phyloP scores from a whole-genome alignment of 2,329 filamentous ascomycete genomes.

The Talaromyces pinophilus region DNA sequence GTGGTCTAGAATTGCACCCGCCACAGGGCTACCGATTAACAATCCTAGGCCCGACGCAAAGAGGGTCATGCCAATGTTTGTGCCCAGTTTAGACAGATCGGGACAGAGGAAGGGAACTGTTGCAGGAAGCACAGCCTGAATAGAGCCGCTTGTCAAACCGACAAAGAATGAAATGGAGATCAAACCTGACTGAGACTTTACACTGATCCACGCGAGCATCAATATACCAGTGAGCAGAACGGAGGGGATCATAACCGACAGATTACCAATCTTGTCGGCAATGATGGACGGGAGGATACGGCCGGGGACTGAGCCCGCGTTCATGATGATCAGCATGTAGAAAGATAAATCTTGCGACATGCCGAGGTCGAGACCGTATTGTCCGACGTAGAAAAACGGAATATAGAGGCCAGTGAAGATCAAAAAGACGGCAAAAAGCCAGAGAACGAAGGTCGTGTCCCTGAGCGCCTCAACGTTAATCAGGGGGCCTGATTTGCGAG shows the following conservation, averaged over 20 bases:
- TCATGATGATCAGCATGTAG: background rate
- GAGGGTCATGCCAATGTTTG: background rate
- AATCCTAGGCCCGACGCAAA: background rate
- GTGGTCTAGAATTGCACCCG: background rate
- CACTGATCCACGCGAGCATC: background rate
- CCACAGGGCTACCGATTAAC: background rate
- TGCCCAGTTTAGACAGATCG: background rate
- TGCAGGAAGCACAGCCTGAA: background rate
- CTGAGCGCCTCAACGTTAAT: background rate
- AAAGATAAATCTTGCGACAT: background rate
- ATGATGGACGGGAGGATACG: background rate
- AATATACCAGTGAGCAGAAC: background rate
- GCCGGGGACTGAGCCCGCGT: background rate
- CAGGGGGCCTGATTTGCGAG: constrained; percentile 20
- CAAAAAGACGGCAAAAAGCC: background rate
- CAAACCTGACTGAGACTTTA: background rate
- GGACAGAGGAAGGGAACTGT: background rate
- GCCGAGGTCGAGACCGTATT: background rate
- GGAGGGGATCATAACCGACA: background rate
- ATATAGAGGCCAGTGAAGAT: constrained; percentile 5
- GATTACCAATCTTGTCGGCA: background rate
- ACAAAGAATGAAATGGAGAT: background rate
- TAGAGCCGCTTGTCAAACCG: background rate
- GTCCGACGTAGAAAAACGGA: background rate
- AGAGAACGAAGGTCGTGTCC: background rate